Percentiles rank a stretch among this genome's conserved stretches.
These are phyloP conservation scores for Alternaria hordeiaustralica DNA, from an alignment of 2,329 filamentous ascomycete species.

Conservation along the genomic window DNA sequence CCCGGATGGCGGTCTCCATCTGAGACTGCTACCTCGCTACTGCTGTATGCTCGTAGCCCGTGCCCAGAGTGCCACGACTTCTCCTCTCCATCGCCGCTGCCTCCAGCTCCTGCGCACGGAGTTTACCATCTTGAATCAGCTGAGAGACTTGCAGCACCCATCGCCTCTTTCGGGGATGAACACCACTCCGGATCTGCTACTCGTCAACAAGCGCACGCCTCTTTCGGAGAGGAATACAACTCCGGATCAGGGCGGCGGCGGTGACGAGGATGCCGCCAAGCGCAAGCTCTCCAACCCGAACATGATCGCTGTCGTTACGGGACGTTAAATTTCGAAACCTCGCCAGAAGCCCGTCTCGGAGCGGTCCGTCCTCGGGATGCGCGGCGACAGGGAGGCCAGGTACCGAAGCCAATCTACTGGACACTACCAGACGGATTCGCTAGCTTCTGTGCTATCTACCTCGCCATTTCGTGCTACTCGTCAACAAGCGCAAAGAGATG, in stretches of 20 bases:
- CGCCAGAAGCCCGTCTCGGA: background rate
- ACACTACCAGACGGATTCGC: background rate
- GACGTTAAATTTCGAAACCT: background rate
- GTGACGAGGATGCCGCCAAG: conserved; percentile 24
- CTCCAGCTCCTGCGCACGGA: background rate
- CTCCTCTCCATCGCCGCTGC: conserved; percentile 8
- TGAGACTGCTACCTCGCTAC: conserved; percentile 1
- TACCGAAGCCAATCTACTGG: background rate
- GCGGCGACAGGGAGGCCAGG: background rate
- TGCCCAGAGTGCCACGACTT: conserved; percentile 9
- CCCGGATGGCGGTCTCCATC: background rate
- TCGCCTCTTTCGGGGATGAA: background rate
- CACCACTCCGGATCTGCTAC: background rate
- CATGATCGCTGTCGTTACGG: too few species aligned
- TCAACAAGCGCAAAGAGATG: background rate
- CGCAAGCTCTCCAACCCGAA: conserved; percentile 21
- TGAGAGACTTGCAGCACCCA: background rate
- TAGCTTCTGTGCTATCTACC: background rate
- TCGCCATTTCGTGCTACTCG: background rate
- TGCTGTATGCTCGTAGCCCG: conserved; percentile 7
- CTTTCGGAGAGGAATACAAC: background rate
- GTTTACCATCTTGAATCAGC: background rate
- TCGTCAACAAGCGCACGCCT: background rate
- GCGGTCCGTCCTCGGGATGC: background rate
- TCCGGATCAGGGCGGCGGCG: background rate